A percentile compares a stretch with the other conserved stretches of the same genome.
phyloP scores from a whole-genome alignment of 371 early-diverging fungal species.

The Apophysomyces variabilis region DNA sequence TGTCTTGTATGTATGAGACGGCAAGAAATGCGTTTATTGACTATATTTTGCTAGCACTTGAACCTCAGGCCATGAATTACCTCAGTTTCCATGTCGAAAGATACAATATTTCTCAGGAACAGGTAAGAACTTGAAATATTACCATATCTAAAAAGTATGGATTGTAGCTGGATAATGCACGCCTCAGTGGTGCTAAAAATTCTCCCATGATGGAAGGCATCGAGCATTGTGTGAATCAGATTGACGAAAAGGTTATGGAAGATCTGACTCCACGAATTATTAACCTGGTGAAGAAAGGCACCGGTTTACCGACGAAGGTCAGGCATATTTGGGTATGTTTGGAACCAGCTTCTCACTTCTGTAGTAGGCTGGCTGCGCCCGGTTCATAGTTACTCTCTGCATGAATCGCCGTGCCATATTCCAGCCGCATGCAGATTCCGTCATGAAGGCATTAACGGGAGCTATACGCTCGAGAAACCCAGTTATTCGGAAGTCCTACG shows the following conservation, averaged over 20 bases:
- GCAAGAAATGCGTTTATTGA: neutral
- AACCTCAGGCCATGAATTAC: constrained; percentile 76
- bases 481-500: constrained; percentile 83
- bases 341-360: constrained; percentile 19
- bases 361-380: constrained; percentile 82
- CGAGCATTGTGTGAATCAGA: constrained; percentile 76
- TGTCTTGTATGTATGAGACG: constrained; percentile 62
- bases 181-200: constrained; percentile 71
- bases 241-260: constrained; percentile 72
- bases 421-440: constrained; percentile 61
- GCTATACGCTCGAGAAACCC: constrained; percentile 79
- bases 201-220: constrained; percentile 88
- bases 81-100: constrained; percentile 89
- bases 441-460: constrained; percentile 78
- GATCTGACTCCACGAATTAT: constrained; percentile 70
- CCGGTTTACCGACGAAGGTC: constrained; percentile 90
- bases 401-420: constrained; percentile 68
- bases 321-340: constrained; percentile 29
- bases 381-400: constrained; percentile 78
- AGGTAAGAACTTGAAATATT: constrained; percentile 33
- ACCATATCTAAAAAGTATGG: neutral
- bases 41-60: constrained; percentile 37
- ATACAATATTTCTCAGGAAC: constrained; percentile 87
- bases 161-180: constrained; percentile 67
- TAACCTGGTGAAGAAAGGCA: constrained; percentile 78